Evolutionary conservation across 169 alveolate genomes (phyloP).

Genomic region (Eimeria tenella): DNA sequence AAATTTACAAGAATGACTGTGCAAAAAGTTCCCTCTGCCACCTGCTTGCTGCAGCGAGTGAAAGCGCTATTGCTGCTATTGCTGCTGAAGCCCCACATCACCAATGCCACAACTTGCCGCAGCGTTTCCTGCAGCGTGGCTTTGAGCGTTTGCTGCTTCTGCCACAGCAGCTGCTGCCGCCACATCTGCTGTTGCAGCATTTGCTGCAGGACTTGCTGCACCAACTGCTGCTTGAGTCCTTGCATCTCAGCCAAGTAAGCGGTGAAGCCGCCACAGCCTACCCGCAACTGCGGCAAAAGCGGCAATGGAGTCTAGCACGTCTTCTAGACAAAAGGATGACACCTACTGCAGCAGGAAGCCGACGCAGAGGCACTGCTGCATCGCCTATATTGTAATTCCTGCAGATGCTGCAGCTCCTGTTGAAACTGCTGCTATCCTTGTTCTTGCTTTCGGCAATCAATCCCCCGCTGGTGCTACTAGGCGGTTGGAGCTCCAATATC

Average conservation of each 20-base stretch:
- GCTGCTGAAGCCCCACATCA: slow-evolving; percentile 11
- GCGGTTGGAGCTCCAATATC: too few relatives aligned
- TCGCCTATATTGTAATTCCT: not conserved
- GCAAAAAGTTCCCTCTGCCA: not conserved
- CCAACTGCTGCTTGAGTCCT: too few relatives aligned
- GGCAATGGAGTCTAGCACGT: not conserved
- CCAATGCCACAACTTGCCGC: not conserved
- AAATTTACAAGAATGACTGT: too few relatives aligned
- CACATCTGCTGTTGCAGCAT: not conserved
- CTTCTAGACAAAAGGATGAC: not conserved
- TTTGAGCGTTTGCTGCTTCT: not conserved
- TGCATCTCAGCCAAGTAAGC: too few relatives aligned
- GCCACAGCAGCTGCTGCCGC: not conserved
- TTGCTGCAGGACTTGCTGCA: not conserved
- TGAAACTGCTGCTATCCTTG: too few relatives aligned
- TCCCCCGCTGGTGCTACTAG: too few relatives aligned
- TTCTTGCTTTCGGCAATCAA: too few relatives aligned
- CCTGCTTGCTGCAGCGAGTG: not conserved
- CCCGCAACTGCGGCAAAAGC: not conserved
- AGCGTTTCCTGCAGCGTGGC: not conserved
- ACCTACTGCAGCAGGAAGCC: not conserved
- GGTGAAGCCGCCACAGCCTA: not conserved
- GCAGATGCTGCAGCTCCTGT: too few relatives aligned
- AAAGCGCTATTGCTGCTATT: not conserved
- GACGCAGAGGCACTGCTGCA: slow-evolving; percentile 3